phyloP scores from a whole-genome alignment of 306 rosid genomes.

The Vachellia pachyceras region DNA sequence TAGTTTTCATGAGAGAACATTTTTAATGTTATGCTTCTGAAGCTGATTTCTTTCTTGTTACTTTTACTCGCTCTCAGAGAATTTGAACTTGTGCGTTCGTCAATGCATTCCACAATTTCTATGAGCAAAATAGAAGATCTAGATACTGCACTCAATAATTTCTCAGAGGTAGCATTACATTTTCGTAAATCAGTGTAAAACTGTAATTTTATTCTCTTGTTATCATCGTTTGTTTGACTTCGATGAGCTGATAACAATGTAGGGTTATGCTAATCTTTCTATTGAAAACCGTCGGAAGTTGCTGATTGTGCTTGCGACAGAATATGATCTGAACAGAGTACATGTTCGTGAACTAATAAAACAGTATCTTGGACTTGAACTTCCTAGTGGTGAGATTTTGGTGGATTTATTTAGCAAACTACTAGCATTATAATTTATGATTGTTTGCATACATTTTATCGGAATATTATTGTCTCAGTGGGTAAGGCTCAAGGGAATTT shows the following conservation, averaged over 20 bases:
- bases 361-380: slow-evolving; percentile 86
- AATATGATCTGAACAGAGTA: slow-evolving; percentile 79
- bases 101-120: slow-evolving; percentile 82
- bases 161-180: slow-evolving; percentile 62
- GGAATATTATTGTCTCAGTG: slow-evolving; percentile 41
- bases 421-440: slow-evolving; percentile 17
- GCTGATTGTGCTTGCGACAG: slow-evolving; percentile 76
- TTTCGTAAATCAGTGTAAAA: not conserved
- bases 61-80: slow-evolving; percentile 49
- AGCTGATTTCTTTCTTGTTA: slow-evolving; percentile 3
- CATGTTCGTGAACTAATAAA: slow-evolving; percentile 77
- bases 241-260: slow-evolving; percentile 38
- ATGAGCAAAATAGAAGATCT: slow-evolving; percentile 76
- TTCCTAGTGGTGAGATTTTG: slow-evolving; percentile 64
- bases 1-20: not conserved
- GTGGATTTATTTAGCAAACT: slow-evolving; percentile 1
- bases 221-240: slow-evolving; percentile 27
- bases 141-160: slow-evolving; percentile 69
- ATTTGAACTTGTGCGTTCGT: slow-evolving; percentile 63
- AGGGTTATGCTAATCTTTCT: slow-evolving; percentile 82
- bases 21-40: not conserved
- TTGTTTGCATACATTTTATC: slow-evolving; percentile 36
- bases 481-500: slow-evolving; percentile 56
- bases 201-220: not conserved
- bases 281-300: slow-evolving; percentile 67